phyloP scores from a whole-genome alignment of 345 rosid species.

The Dimocarpus longan region DNA sequence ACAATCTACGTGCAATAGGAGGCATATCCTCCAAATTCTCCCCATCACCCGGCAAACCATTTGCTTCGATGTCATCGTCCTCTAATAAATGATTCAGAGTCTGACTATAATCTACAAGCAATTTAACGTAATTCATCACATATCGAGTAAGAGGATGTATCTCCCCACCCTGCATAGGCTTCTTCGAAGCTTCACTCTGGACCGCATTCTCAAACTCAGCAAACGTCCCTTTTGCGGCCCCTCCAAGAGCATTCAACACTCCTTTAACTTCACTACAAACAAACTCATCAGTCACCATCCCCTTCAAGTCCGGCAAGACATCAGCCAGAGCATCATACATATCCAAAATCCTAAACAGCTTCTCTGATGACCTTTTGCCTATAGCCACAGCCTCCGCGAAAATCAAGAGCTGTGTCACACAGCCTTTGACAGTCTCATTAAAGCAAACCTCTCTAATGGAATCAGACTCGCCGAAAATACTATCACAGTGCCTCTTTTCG shows the following conservation, averaged over 20 bases:
- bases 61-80: slow-evolving; percentile 45
- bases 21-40: slow-evolving; percentile 44
- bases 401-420: slow-evolving; percentile 83
- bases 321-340: slow-evolving; percentile 85
- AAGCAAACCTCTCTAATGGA: slow-evolving; percentile 72
- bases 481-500: slow-evolving; percentile 80
- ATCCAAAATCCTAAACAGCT: slow-evolving; percentile 89
- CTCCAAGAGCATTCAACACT: slow-evolving; percentile 64
- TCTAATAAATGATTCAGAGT: slow-evolving; percentile 67
- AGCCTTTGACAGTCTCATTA: slow-evolving; percentile 82
- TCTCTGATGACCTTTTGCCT: slow-evolving; percentile 82
- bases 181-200: slow-evolving; percentile 69
- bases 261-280: slow-evolving; percentile 64
- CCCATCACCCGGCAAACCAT: slow-evolving; percentile 39
- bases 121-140: slow-evolving; percentile 89
- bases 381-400: slow-evolving; percentile 93
- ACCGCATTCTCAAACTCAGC: slow-evolving; percentile 90
- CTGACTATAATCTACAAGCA: slow-evolving; percentile 80
- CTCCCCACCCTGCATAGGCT: slow-evolving; percentile 81
- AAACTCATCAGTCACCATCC: slow-evolving; percentile 62
- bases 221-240: slow-evolving; percentile 85
- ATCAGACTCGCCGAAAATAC: slow-evolving; percentile 64
- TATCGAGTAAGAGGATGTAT: slow-evolving; percentile 95
- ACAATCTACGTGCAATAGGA: slow-evolving; percentile 59
- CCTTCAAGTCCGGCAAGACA: slow-evolving; percentile 56